Evolutionary conservation across 1,284 basidiomycete genomes (phyloP).

Genomic region (Trichosporon faecale): DNA sequence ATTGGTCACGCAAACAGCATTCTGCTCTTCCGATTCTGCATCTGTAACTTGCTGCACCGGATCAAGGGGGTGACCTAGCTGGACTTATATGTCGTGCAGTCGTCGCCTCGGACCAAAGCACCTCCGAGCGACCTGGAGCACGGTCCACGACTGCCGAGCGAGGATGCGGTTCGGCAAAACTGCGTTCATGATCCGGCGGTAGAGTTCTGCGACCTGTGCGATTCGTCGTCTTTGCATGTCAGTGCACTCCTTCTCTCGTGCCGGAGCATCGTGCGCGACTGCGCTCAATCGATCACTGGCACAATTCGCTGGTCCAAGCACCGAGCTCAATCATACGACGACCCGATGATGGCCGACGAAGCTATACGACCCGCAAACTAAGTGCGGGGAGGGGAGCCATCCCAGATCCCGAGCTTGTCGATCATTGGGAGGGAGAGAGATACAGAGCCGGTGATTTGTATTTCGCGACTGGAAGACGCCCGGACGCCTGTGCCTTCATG

Average conservation of each 20-base stretch:
- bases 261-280: not conserved
- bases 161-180: too few relatives aligned
- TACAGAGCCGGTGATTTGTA: not conserved
- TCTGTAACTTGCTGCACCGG: too few relatives aligned
- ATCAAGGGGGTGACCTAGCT: too few relatives aligned
- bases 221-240: not conserved
- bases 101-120: too few relatives aligned
- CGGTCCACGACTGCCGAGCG: too few relatives aligned
- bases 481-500: not conserved
- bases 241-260: not conserved
- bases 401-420: not conserved
- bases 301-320: not conserved
- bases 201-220: too few relatives aligned
- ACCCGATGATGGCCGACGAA: not conserved
- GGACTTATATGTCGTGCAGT: too few relatives aligned
- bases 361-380: not conserved
- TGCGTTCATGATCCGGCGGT: too few relatives aligned
- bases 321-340: not conserved
- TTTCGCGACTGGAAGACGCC: not conserved
- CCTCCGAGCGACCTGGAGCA: too few relatives aligned
- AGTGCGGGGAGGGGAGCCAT: not conserved
- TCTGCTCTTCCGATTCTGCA: too few relatives aligned
- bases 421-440: too few relatives aligned
- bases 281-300: not conserved
- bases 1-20: too few relatives aligned